Conservation (phyloP, 2,329 filamentous ascomycete genomes). For the Rasamsonia emersonii region DNA sequence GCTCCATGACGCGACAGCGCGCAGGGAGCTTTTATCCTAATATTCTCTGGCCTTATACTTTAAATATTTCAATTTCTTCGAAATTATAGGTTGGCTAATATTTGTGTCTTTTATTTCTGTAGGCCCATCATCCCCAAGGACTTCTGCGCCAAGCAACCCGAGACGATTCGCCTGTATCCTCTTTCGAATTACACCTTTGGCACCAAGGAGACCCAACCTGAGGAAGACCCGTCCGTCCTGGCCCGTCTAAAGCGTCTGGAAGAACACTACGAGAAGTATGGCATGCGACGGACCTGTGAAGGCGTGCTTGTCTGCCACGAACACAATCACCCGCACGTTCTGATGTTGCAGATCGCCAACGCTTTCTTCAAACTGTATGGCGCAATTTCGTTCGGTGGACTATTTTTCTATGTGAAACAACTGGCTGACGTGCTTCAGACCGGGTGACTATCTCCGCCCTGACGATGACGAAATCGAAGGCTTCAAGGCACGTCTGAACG, state of each 20-base stretch:
- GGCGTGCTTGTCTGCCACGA: constrained; percentile 97
- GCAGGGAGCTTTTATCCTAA: too few species aligned
- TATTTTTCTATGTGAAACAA: constrained; percentile 1
- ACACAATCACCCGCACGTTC: constrained; percentile 95
- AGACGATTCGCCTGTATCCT: constrained; percentile 84
- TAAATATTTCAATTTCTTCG: too few species aligned
- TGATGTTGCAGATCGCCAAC: constrained; percentile 99
- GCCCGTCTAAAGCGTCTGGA: constrained; percentile 89
- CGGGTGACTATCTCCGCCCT: constrained; percentile 84
- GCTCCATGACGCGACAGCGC: too few species aligned
- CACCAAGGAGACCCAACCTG: constrained; percentile 95
- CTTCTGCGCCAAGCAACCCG: constrained; percentile 84
- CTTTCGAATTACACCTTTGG: constrained; percentile 98
- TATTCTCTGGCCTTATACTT: too few species aligned
- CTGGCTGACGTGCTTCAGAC: constrained; percentile 36
- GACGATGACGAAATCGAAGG: constrained; percentile 83
- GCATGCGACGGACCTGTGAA: constrained; percentile 96
- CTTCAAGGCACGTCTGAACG: constrained; percentile 90
- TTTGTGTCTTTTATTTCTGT: too few species aligned
- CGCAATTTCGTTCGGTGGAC: constrained; percentile 1
- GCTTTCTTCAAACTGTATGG: constrained; percentile 90
- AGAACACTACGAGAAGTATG: constrained; percentile 83
- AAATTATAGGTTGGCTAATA: too few species aligned
- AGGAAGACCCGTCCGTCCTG: constrained; percentile 92
- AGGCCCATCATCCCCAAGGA: constrained; percentile 67